Evolutionary conservation across 2,329 filamentous ascomycete genomes (phyloP).

Genomic region (Zymoseptoria ardabiliae): DNA sequence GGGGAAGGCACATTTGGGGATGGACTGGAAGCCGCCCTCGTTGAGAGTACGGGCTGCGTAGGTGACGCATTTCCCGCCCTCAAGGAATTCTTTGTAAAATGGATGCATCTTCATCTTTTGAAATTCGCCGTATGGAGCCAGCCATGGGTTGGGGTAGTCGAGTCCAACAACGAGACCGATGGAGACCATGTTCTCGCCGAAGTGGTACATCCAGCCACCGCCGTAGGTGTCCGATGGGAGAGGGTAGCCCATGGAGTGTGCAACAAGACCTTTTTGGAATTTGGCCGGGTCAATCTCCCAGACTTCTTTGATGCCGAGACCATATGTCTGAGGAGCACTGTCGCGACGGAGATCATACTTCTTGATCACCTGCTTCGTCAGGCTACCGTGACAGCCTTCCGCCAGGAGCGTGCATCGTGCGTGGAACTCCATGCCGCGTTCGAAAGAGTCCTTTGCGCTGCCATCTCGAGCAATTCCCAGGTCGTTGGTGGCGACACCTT

Average conservation of each 20-base stretch:
- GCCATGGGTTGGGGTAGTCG: conserved; percentile 94
- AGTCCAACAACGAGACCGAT: conserved; percentile 86
- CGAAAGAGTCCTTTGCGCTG: conserved; percentile 80
- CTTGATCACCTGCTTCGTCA: conserved; percentile 90
- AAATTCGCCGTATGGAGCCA: conserved; percentile 92
- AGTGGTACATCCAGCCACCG: conserved; percentile 99
- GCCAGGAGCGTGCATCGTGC: conserved; percentile 84
- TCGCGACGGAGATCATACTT: conserved; percentile 87
- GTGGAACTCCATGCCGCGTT: conserved; percentile 97
- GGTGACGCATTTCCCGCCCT: conserved; percentile 94
- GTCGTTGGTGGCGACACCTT: conserved; percentile 93
- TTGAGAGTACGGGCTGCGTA: conserved; percentile 88
- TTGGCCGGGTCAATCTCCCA: conserved; percentile 95
- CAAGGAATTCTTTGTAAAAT: conserved; percentile 76
- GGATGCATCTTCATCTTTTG: conserved; percentile 98
- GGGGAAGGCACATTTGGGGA: conserved; percentile 93
- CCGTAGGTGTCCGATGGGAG: conserved; percentile 84
- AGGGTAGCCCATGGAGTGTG: conserved; percentile 90
- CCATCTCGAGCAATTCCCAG: conserved; percentile 76
- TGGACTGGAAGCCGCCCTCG: conserved; percentile 95
- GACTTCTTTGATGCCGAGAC: conserved; percentile 88
- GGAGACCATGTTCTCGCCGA: conserved; percentile 91
- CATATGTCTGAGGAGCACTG: conserved; percentile 91
- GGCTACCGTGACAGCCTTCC: conserved; percentile 90
- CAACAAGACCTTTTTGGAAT: conserved; percentile 77